A percentile compares a stretch with the other conserved stretches of the same genome.
phyloP scores from a whole-genome alignment of 164 flowering plant species.

The Buxus sempervirens region DNA sequence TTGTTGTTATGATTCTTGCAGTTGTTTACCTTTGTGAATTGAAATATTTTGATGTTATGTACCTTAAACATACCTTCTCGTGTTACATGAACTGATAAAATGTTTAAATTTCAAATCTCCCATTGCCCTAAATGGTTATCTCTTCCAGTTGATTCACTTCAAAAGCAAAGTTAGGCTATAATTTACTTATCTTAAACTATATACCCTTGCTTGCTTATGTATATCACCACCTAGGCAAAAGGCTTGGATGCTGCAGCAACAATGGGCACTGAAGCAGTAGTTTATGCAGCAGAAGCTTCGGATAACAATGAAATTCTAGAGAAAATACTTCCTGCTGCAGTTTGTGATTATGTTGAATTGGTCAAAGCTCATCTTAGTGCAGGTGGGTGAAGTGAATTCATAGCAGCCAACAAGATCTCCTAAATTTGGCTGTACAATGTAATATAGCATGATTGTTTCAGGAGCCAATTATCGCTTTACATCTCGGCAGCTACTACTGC shows the following conservation, averaged over 20 bases:
- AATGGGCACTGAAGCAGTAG: constrained; percentile 82
- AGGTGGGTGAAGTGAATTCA: constrained; percentile 47
- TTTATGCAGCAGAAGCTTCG: constrained; percentile 94
- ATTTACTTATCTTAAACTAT: too few species aligned
- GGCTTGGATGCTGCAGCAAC: constrained; percentile 92
- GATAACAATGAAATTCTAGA: constrained; percentile 85
- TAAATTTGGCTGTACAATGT: constrained; percentile 9
- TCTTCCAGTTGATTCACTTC: neutral
- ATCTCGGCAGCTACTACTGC: constrained; percentile 80
- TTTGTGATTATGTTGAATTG: constrained; percentile 73
- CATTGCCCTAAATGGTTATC: neutral
- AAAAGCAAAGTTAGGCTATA: neutral
- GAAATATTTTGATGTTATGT: neutral
- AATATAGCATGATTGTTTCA: constrained; percentile 31
- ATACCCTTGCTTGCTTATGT: too few species aligned
- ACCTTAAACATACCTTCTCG: neutral
- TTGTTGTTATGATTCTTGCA: too few species aligned
- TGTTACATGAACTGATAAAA: neutral
- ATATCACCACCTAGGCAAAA: constrained; percentile 48
- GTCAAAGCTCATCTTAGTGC: constrained; percentile 83
- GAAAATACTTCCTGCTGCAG: constrained; percentile 73
- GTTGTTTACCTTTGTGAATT: too few species aligned
- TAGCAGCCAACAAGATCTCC: neutral
- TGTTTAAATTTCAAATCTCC: neutral
- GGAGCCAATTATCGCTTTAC: constrained; percentile 75